Base-by-base conservation (phyloP, 208 protist species). In the Sergeia podlipaevii region DNA sequence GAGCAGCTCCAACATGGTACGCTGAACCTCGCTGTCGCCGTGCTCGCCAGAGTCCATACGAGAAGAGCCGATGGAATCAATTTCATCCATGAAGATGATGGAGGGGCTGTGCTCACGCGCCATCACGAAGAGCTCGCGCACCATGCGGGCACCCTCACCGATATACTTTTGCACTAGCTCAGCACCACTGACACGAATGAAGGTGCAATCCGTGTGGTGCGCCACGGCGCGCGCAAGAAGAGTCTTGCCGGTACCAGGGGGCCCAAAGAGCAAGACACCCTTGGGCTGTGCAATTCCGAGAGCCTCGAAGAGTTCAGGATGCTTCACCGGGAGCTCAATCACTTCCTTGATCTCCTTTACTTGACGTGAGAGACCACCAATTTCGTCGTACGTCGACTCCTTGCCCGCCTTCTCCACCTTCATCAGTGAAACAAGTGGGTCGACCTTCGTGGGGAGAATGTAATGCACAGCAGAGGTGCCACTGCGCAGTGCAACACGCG, bases 101-200 rank as follows among this genome's bases (percentile, higher is more conserved):
- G 98, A 99, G 5, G 98, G 98, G 36, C 97, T 97, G 70, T 99
- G 97, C 75, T 99, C 93, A 34, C 97, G 75, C 3, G 98, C 98
- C 98, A 99, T 99, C 32, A 99, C 97, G 79, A 99, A 99, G 6
- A 99, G 86, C 77, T 99, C 98, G 51, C 98, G 93, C 41, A 99
- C 99, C 96, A 99, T 99, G 37, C 98, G 78, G 18, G 97, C 93
- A 39, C 98, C 99, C 74, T 99, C 98, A 52, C 99, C 98, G 73
- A 99, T 99, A 88, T 99, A 99, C 82, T 99, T 99, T 70, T 99
- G 98, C 54, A 99, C 98, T 42, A 99, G 85, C 83, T 99, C 98
- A 26, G 96, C 97, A 18, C 99, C 99, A 44, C 96, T 99, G 3
- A 99, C 98, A 37, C 99, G 95, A 67, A 99, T 99, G 72, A 99